Evolutionary conservation across 148 eudicot genomes (phyloP), one percentile per base, ranked within the genome.

Genomic region (Chenopodium quinoa): DNA sequence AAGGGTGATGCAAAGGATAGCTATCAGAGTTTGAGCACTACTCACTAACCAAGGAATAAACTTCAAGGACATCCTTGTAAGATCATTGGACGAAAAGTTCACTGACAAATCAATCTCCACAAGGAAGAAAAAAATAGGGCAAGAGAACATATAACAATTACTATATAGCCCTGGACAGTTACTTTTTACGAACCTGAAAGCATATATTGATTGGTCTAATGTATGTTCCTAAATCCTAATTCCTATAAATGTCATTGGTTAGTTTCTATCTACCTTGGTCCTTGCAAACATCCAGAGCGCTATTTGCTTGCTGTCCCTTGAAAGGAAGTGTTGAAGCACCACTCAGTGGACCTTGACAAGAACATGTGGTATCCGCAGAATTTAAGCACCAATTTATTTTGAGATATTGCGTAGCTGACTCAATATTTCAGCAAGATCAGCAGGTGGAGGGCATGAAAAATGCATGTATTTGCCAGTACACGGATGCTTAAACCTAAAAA

Each of bases 401-500:
- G 81, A 68, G 13, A 80, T 27, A 52, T 71, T 63, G 32, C 93
- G 97, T 65, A 93, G 93, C 76, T 65, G 87, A 74, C 81, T 86
- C 75, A 90, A 78, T 73, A 89, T 82, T 72, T 85, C 88, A 64
- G 92, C 82, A 83, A 95, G 92, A 87, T 95, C 99, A 71, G 82
- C 52, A 71, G 99, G 99, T 29, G 99, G 97, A 72, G 85, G 85
- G 89, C 94, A 91, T 75, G 92, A 90, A 83, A 95, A 93, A 65
- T 83, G 88, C 85, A 92, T 79, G 82, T 86, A 83, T 79, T 95
- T 87, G 81, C 90, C 91, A 6, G 92, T 89, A 66, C 85, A 78
- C 48, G 99, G 99, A 88, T 95, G 99, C 87, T 71, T 84, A 88
- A 95, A 93, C 91, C 97, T 95, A 75, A 81, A 75, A 40, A 17